Base-by-base conservation (phyloP, 1,284 basidiomycete species). In the Ustilago crameri region DNA sequence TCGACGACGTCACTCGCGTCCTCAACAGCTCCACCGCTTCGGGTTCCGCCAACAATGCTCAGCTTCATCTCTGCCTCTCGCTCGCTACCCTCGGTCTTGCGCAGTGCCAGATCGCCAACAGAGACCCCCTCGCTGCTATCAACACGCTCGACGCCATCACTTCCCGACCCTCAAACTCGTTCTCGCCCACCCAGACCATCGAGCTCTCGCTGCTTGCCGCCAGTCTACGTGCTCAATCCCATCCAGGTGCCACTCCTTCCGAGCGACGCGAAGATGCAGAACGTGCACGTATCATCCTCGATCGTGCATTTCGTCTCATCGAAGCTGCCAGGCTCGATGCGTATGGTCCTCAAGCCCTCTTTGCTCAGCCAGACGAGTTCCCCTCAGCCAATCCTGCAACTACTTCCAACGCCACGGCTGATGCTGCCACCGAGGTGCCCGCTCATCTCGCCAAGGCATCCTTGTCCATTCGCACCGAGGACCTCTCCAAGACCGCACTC, bases 51-150 rank as follows among this genome's bases (percentile, higher is more conserved):
- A 47, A 49, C 48, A 59, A 32, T 38, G 62, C 49, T 18, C 73
- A 71, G 41, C 56, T 81, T 10, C 50, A 69, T 10, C 67, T 69
- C 23, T 72, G 46, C 44, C 65, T 70, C 3, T 78, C 79, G 35
- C 69, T 81, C 34, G 75, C 80, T n/a, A 63, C 73, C 3, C 65
- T 83, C n/a, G 76, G 79, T 43, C 60, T 79, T 0, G 80, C 81
- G 18, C 81, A 83, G 58, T 72, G 80, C 30, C 78, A 82, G 54
- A 56, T 79, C 34, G 59, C 65, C 18, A 72, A 75, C 23, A 66
- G 74, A 22, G 79, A 80, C 40, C 52, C 57, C 24, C 64, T 78
- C 9, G 76, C 76, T 5, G 80, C 80, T 18, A 70, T 70, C 40
- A 74, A 74, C 53, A 77, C 80, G 24, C 74, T 80, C 42, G 80